Conservation (phyloP, 1,139 yeast genomes). For the Petasospora fabianii region DNA sequence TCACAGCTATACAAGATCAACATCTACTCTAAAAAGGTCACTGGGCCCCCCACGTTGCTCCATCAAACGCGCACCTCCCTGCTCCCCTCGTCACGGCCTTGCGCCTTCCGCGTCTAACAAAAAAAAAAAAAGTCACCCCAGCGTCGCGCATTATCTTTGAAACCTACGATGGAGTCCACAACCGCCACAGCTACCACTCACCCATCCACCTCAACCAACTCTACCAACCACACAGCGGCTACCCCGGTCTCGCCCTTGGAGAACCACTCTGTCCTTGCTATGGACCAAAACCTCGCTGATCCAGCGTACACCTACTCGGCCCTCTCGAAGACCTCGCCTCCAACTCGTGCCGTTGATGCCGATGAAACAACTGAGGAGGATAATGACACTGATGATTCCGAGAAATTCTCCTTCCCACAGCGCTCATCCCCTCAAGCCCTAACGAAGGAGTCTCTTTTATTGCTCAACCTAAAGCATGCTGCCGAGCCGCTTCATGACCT, state of each 20-base stretch:
- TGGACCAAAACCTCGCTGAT: not conserved
- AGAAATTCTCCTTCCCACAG: conserved; percentile 1
- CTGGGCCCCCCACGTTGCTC: no score
- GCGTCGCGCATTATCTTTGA: not conserved
- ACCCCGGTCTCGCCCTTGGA: conserved; percentile 7
- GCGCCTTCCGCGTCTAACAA: not conserved
- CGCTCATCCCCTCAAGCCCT: conserved; percentile 4
- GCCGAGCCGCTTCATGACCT: conserved; percentile 2
- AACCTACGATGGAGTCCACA: not conserved
- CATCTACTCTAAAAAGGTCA: no score
- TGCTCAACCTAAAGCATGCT: conserved; percentile 7
- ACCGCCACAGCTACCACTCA: not conserved
- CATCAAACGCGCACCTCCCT: no score
- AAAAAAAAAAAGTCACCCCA: not conserved
- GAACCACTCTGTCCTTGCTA: conserved; percentile 13
- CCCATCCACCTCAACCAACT: no score
- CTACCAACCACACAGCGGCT: not conserved
- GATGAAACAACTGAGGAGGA: not conserved
- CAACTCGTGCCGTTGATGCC: no score
- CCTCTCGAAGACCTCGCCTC: no score
- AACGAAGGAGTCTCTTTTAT: conserved; percentile 13
- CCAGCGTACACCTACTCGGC: no score
- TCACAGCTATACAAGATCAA: no score
- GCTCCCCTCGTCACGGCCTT: not conserved
- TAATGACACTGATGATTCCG: conserved; percentile 5